Evolutionary conservation across 768 basidiomycete species (phyloP), one percentile per base, ranked within the genome.

Genomic region (Leccinum arenicola): DNA sequence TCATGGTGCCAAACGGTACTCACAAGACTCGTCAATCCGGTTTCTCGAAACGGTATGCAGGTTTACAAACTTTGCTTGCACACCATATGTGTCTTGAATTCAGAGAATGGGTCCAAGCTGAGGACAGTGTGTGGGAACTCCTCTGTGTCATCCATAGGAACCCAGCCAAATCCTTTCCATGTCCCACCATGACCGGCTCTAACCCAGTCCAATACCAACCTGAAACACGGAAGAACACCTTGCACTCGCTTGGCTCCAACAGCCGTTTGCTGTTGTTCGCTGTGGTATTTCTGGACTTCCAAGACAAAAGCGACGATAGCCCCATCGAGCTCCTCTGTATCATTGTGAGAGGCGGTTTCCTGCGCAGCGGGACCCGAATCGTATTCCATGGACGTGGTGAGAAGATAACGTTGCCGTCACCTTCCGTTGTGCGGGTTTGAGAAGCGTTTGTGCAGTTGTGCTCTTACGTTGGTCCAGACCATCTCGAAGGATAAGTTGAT

Each of bases 151-250:
- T 81, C 80, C 48, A 81, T 69, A 25, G 82, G 77, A 45, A 89
- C 82, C 81, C 87, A 95, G 35, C 93, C 94, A 64, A 92, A 91
- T 12, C 91, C 93, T 64, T 85, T 89, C 93, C 93, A 95, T 27
- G 78, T 77, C 9, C 82, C 91, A 23, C 81, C 92, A 54, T 79
- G 77, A 4, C 93, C 93, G 4, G 86, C 89, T 17, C 93, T 93
- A 35, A 90, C 81, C 19, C 21, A 92, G 77, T 15, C 91, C 89
- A 15, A 86, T 72, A 1, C 93, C 93, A 48, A 93, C 74, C 61
- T 88, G 84, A 12, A 76, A 73, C 0, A 85, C 80, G 21, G 79
- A 77, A 62, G 90, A 85, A 14, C 80, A 81, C 86, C 90, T 29
- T 79, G 75, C 25, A 91, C 64, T 27, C 88, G 82, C 67, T 86